These are phyloP conservation scores for Cystofilobasidium macerans DNA, from an alignment of 768 basidiomycete genomes.

Conservation along the genomic window DNA sequence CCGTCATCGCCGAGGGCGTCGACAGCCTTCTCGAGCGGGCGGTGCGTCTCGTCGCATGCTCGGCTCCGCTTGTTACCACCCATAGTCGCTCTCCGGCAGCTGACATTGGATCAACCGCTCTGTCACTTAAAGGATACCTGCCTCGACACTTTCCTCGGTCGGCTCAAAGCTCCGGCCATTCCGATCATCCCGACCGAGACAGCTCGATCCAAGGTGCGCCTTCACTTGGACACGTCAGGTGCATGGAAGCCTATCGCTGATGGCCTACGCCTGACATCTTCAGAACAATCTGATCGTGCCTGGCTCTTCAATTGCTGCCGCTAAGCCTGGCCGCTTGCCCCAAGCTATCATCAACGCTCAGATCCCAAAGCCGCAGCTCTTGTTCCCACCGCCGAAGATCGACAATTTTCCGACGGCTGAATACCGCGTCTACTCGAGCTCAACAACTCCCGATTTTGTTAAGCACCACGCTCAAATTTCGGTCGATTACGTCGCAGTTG, in stretches of 20 bases:
- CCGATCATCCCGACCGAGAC: constrained; percentile 25
- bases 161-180: constrained; percentile 30
- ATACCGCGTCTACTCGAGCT: constrained; percentile 48
- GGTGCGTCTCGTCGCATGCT: constrained; percentile 42
- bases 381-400: constrained; percentile 48
- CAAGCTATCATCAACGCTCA: constrained; percentile 55
- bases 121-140: constrained; percentile 78
- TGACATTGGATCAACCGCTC: no score
- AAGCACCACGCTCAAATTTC: constrained; percentile 80
- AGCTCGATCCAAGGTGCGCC: constrained; percentile 35
- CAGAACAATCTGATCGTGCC: constrained; percentile 9
- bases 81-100: no score
- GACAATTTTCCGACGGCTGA: constrained; percentile 44
- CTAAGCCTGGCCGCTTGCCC: constrained; percentile 11
- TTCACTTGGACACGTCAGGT: background rate
- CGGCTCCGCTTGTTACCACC: no score
- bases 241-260: background rate
- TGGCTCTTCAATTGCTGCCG: background rate
- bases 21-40: constrained; percentile 76
- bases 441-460: constrained; percentile 51
- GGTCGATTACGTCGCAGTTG: constrained; percentile 48
- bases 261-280: constrained; percentile 33
- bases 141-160: constrained; percentile 66
- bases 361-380: constrained; percentile 68
- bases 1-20: constrained; percentile 63